Evolutionary conservation across 2,329 filamentous ascomycete species (phyloP), one percentile per base, ranked within the genome.

Genomic region (Ophiostoma populinum): DNA sequence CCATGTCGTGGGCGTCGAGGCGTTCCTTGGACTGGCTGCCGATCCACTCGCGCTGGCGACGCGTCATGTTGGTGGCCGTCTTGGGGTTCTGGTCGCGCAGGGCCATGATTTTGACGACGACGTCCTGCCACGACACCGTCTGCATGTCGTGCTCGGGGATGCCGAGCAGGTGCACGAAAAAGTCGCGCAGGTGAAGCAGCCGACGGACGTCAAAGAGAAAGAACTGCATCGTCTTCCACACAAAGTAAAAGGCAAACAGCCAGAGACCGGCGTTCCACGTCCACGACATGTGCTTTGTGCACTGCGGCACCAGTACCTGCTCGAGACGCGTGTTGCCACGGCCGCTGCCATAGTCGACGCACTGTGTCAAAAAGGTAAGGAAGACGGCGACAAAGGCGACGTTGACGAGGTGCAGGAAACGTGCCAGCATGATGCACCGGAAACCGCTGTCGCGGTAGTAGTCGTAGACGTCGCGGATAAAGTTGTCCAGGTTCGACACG

Each of bases 1-100:
- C 90, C 52, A 98, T 95, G 49, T 94, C 90, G 48, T 94, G 83
- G 9, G 90, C 90, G 55, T 94, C 90, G 46, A 98, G 75, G 42
- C 87, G 70, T 56, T 95, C 83, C 53, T 94, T 92, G 16, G 83
- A 92, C 50, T 92, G 83, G 39, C 75, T 85, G 30, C 80, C 80
- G 42, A 87, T 65, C 45, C 62, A 73, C n/a, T 55, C 58, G 3
- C 67, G 62, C 39, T 70, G 57, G 6, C 55, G 57, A 4, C 58
- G 57, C 1, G 65, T 63, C 40, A 72, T 58, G 39, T 66, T 69
- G 8, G 56, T 62, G 8, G 69, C 68, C 12, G 86, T 93, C 41
- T 78, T 74, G n/a, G 86, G 74, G 46, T 94, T 93, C 20, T 81
- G 67, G 49, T 93, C 83, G 41, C 86, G 70, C 16, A 94, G 55